Conservation (phyloP, 1,284 basidiomycete species). For the Psilocybe mexicana region DNA sequence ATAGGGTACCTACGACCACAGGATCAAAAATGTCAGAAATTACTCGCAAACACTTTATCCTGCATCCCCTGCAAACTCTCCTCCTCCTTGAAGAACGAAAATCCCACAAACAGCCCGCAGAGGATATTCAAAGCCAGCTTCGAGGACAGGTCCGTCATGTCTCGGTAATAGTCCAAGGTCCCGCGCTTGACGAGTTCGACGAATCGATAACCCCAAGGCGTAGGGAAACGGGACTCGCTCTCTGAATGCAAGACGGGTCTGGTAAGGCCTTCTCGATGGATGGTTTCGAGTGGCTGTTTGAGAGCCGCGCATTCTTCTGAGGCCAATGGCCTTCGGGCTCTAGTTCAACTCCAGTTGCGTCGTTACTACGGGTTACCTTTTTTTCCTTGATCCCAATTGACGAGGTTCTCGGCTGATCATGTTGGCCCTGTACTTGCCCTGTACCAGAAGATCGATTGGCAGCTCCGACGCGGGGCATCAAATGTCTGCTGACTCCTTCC, state of each 20-base stretch:
- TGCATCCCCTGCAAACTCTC: constrained; percentile 71
- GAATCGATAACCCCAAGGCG: constrained; percentile 49
- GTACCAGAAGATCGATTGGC: too few species aligned
- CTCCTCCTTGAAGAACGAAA: constrained; percentile 66
- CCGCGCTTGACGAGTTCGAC: constrained; percentile 41
- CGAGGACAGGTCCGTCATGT: constrained; percentile 74
- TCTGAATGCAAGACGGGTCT: constrained; percentile 31
- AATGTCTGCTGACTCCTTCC: too few species aligned
- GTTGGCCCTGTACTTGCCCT: too few species aligned
- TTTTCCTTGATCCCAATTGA: too few species aligned
- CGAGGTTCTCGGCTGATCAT: too few species aligned
- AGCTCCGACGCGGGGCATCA: too few species aligned
- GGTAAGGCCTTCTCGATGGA: constrained; percentile 37
- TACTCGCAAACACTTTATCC: constrained; percentile 72
- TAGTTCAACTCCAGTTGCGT: too few species aligned
- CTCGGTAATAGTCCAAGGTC: constrained; percentile 39
- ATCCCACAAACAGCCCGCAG: constrained; percentile 58
- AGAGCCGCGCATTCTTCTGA: constrained; percentile 36
- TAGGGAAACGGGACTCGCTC: constrained; percentile 50
- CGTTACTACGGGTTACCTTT: too few species aligned
- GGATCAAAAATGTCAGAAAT: too few species aligned
- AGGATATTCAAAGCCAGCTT: constrained; percentile 64
- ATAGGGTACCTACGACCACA: not conserved
- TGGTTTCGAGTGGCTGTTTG: constrained; percentile 37
- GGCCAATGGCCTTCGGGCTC: too few species aligned